A percentile compares a stretch with the other conserved stretches of the same genome.
Evolutionary conservation across 176 grass and related monocot species (phyloP).

Genomic region (Musa acuminata): DNA sequence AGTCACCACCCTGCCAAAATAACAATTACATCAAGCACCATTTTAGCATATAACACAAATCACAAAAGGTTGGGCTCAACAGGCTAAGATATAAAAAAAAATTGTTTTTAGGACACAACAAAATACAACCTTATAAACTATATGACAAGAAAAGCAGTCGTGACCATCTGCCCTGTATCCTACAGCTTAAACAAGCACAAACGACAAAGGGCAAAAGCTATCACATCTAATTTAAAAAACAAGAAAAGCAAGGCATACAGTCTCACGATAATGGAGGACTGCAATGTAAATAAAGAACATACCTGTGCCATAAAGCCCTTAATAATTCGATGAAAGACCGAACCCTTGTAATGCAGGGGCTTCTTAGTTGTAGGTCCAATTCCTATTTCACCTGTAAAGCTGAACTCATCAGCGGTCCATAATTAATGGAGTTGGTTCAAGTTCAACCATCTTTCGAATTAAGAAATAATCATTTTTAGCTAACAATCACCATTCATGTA

Average conservation of each 20-base stretch:
- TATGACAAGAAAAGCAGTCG: conserved; percentile 63
- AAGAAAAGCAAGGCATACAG: conserved; percentile 11
- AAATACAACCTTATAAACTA: conserved; percentile 64
- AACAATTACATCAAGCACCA: conserved; percentile 14
- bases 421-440: background rate
- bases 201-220: conserved; percentile 36
- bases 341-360: conserved; percentile 78
- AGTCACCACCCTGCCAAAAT: conserved; percentile 76
- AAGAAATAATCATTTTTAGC: too few relatives aligned
- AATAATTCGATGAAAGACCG: conserved; percentile 77
- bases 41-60: conserved; percentile 10
- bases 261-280: conserved; percentile 6
- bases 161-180: conserved; percentile 65
- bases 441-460: too few relatives aligned
- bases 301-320: conserved; percentile 94
- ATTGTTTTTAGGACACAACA: conserved; percentile 15
- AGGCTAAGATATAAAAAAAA: conserved; percentile 2
- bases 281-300: conserved; percentile 30
- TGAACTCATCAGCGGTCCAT: background rate
- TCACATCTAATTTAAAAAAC: conserved; percentile 32
- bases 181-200: conserved; percentile 50
- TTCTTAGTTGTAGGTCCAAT: conserved; percentile 47
- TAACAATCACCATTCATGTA: too few relatives aligned
- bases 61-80: background rate
- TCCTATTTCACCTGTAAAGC: conserved; percentile 64